Evolutionary conservation across 805 yeast genomes (phyloP), one percentile per base, ranked within the genome.

Genomic region (Saturnispora serradocipensis): DNA sequence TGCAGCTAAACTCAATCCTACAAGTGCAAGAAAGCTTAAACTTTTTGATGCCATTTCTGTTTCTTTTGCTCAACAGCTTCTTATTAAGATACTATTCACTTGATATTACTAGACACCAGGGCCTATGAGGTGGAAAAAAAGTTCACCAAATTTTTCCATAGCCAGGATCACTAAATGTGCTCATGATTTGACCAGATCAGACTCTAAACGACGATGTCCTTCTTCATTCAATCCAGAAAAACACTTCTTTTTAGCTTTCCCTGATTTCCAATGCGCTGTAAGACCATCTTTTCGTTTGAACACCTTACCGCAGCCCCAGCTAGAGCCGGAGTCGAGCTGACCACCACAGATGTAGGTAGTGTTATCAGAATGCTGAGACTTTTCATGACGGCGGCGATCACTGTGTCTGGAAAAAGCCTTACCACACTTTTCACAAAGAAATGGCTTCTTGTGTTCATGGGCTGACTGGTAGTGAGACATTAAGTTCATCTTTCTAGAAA

Each of bases 241-340:
- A 53, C 71, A 67, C 53, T 63, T 65, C 53, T 58, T 62, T 32
- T 59, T 62, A 10, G 71, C 70, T 59, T 66, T 67, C 22, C 64
- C 61, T 7, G 67, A 61, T 49, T 63, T 62, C 71, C 71, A 67
- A 48, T 67, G 71, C 1, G 71, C 70, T n/a, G 65, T 54, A 25
- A 67, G 55, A 1, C 71, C 71, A 50, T 67, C 71, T 48, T 66
- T 67, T 16, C 71, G 54, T 49, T 65, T 65, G 47, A 67, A 67
- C n/a, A 52, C 53, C 53, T 65, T 67, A 24, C 68, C 67, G 50
- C 71, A 67, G 4, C 71, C 71, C 71, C 71, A 67, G 20, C 51
- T 53, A 18, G 58, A 56, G 25, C 69, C 71, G 36, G 54, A 58
- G 25, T 61, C 59, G 25, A 56, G 48, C 13, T 58, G 50, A 0